Conservation (phyloP, 768 basidiomycete genomes). For the Rhodocollybia butyracea region DNA sequence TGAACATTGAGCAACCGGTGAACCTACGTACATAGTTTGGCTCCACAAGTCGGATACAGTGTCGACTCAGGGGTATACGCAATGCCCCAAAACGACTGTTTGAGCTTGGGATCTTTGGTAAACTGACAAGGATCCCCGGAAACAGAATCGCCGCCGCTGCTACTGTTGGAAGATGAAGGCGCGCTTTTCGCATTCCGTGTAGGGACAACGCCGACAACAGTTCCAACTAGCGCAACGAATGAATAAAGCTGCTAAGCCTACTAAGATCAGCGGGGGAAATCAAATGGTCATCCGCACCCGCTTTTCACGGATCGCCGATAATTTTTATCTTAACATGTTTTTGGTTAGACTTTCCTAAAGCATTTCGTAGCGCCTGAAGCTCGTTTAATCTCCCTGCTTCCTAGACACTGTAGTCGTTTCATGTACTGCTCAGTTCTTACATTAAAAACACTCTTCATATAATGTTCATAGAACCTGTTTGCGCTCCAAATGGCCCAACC, state of each 20-base stretch:
- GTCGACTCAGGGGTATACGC: slow-evolving; percentile 83
- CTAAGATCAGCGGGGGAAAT: slow-evolving; percentile 35
- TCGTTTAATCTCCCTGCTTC: too few species aligned
- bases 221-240: slow-evolving; percentile 46
- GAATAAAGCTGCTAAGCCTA: slow-evolving; percentile 34
- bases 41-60: slow-evolving; percentile 68
- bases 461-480: too few species aligned
- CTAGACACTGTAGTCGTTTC: too few species aligned
- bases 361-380: too few species aligned
- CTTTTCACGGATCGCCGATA: too few species aligned
- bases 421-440: too few species aligned
- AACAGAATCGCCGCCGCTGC: slow-evolving; percentile 6
- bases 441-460: too few species aligned
- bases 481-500: too few species aligned
- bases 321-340: too few species aligned
- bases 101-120: slow-evolving; percentile 60
- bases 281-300: not conserved
- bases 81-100: slow-evolving; percentile 73
- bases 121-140: slow-evolving; percentile 74
- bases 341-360: too few species aligned
- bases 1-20: not conserved
- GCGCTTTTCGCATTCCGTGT: not conserved
- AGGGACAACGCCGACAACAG: slow-evolving; percentile 44
- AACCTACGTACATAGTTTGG: slow-evolving; percentile 41
- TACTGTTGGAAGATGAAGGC: slow-evolving; percentile 5